Percentiles rank a stretch among this genome's conserved stretches.
phyloP scores from a whole-genome alignment of 441 rosid genomes.

The Erodium moschatum region DNA sequence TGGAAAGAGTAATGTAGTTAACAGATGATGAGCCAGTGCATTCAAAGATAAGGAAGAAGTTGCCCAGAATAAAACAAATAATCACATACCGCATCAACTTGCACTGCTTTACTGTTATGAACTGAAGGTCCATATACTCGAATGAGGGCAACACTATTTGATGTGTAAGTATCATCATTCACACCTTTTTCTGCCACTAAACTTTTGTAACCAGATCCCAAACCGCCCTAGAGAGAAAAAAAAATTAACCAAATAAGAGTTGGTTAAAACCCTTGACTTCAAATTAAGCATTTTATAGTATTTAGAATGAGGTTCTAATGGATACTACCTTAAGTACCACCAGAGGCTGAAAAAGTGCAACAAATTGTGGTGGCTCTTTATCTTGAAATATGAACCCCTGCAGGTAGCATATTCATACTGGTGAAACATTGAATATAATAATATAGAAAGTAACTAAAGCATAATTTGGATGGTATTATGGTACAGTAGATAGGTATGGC shows the following conservation, averaged over 20 bases:
- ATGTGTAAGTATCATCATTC: conserved; percentile 65
- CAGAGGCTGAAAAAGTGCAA: conserved; percentile 93
- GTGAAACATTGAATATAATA: neutral
- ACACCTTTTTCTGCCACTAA: conserved; percentile 47
- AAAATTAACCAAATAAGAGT: neutral
- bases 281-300: conserved; percentile 12
- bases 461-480: neutral
- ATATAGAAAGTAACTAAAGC: neutral
- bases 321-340: conserved; percentile 70
- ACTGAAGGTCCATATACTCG: conserved; percentile 68
- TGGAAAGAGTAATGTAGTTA: neutral
- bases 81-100: conserved; percentile 76
- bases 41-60: neutral
- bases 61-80: neutral
- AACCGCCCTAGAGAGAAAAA: conserved; percentile 59
- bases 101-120: conserved; percentile 64
- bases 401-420: conserved; percentile 13
- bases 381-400: conserved; percentile 88
- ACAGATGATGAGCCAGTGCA: neutral
- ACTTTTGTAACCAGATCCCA: conserved; percentile 77
- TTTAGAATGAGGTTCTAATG: conserved; percentile 2
- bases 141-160: conserved; percentile 66
- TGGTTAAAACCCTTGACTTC: neutral
- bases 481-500: too few relatives aligned
- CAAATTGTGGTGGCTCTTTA: conserved; percentile 90